These are phyloP conservation scores for Neonectria hederae DNA, from an alignment of 2,329 filamentous ascomycete genomes.

Conservation along the genomic window DNA sequence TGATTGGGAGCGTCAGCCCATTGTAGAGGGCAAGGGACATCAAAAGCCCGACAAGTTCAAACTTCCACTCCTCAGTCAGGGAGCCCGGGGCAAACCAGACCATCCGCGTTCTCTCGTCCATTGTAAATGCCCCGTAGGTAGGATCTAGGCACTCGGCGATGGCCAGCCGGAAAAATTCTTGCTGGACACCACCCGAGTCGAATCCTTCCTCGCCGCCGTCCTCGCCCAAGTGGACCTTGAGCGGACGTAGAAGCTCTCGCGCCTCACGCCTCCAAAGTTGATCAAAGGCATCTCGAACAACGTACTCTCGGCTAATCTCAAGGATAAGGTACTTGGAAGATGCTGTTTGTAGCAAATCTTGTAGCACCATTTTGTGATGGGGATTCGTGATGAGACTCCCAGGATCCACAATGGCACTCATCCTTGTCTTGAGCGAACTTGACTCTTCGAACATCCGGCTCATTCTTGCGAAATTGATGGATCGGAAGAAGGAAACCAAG, in stretches of 20 bases:
- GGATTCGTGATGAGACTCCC: conserved; percentile 64
- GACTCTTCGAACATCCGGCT: conserved; percentile 79
- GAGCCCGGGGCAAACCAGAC: conserved; percentile 89
- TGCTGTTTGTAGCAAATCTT: conserved; percentile 71
- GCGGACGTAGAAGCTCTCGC: conserved; percentile 81
- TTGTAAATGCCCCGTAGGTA: conserved; percentile 80
- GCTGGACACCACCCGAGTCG: conserved; percentile 94
- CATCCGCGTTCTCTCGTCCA: conserved; percentile 79
- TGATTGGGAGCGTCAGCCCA: conserved; percentile 88
- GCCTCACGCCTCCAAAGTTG: conserved; percentile 89
- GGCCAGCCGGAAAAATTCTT: conserved; percentile 91
- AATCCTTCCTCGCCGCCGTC: conserved; percentile 86
- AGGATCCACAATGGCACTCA: conserved; percentile 64
- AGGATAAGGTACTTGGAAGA: conserved; percentile 77
- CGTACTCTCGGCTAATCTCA: conserved; percentile 71
- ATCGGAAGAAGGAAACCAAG: conserved; percentile 84
- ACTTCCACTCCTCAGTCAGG: conserved; percentile 86
- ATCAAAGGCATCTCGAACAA: conserved; percentile 80
- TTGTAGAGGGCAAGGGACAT: conserved; percentile 93
- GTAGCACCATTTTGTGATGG: conserved; percentile 68
- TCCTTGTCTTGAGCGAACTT: conserved; percentile 63
- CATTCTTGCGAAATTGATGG: conserved; percentile 90
- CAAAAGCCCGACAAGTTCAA: conserved; percentile 87
- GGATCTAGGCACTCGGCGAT: conserved; percentile 83
- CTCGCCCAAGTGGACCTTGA: conserved; percentile 89